phyloP scores from a whole-genome alignment of 257 asterid species.

The Handroanthus guayacan region DNA sequence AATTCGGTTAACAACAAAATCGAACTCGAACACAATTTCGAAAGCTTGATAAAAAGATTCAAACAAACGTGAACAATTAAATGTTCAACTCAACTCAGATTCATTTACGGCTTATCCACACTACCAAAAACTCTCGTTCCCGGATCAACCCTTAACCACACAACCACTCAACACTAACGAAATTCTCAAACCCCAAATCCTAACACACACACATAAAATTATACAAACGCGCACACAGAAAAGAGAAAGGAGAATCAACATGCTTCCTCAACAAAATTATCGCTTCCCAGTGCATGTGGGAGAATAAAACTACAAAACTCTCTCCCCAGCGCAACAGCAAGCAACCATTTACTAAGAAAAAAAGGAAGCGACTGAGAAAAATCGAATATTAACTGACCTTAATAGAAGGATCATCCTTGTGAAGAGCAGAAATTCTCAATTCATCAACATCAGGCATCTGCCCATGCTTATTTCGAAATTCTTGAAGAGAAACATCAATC shows the following conservation, averaged over 20 bases:
- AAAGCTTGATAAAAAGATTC: no score
- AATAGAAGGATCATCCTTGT: conserved; percentile 68
- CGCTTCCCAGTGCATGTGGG: conserved; percentile 23
- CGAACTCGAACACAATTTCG: no score
- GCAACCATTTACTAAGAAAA: neutral
- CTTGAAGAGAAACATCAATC: conserved; percentile 64
- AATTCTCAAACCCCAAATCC: no score
- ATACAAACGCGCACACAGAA: no score
- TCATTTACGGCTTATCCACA: no score
- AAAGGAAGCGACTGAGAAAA: neutral
- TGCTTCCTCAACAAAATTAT: neutral
- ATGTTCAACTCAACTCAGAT: no score
- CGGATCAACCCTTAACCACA: no score
- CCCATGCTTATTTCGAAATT: conserved; percentile 66
- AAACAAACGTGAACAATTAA: no score
- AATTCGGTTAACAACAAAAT: no score
- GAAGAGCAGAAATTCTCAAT: conserved; percentile 68
- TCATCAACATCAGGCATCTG: conserved; percentile 52
- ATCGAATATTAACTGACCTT: conserved; percentile 52
- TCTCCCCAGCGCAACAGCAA: neutral
- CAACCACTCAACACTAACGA: no score
- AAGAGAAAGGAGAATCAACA: no score
- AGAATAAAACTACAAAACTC: neutral
- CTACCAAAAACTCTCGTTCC: no score
- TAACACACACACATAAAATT: neutral